A percentile compares a stretch with the other conserved stretches of the same genome.
These are phyloP conservation scores for Nakazawaea pomicola DNA, from an alignment of 805 yeast species.

Conservation along the genomic window DNA sequence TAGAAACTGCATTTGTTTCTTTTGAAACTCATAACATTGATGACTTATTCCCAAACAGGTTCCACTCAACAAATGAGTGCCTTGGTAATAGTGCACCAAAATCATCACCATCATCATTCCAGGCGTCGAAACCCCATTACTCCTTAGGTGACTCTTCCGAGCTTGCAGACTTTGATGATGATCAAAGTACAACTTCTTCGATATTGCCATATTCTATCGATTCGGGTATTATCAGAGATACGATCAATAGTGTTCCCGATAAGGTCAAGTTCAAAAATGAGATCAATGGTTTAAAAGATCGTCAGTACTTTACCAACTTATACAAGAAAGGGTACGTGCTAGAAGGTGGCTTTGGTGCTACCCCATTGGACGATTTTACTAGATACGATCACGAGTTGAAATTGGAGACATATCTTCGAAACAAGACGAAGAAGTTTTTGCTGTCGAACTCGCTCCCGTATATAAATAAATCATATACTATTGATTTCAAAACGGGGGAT, in stretches of 20 bases:
- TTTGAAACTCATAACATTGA: not conserved
- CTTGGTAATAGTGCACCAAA: too few species aligned
- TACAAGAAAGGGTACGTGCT: too few species aligned
- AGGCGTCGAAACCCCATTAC: too few species aligned
- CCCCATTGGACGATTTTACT: conserved; percentile 29
- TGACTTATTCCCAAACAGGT: conserved; percentile 5
- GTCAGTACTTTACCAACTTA: conserved; percentile 19
- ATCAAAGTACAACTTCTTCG: conserved; percentile 3
- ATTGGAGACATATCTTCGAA: conserved; percentile 22
- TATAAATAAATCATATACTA: conserved; percentile 2
- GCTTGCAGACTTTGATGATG: not conserved
- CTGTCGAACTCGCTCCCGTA: not conserved
- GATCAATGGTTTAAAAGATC: conserved; percentile 7
- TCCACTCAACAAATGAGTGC: not conserved
- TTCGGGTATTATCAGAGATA: conserved; percentile 3
- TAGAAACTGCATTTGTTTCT: too few species aligned
- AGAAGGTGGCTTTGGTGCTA: too few species aligned
- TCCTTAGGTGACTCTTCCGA: not conserved
- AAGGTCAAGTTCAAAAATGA: conserved; percentile 8
- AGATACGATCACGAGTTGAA: conserved; percentile 21
- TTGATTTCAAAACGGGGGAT: conserved; percentile 7
- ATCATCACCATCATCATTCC: too few species aligned
- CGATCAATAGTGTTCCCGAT: conserved; percentile 2
- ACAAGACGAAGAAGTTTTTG: conserved; percentile 14
- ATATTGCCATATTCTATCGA: conserved; percentile 2